Evolutionary conservation across 495 filamentous ascomycete species (phyloP), one percentile per base, ranked within the genome.

Genomic region (Xylaria sp.): DNA sequence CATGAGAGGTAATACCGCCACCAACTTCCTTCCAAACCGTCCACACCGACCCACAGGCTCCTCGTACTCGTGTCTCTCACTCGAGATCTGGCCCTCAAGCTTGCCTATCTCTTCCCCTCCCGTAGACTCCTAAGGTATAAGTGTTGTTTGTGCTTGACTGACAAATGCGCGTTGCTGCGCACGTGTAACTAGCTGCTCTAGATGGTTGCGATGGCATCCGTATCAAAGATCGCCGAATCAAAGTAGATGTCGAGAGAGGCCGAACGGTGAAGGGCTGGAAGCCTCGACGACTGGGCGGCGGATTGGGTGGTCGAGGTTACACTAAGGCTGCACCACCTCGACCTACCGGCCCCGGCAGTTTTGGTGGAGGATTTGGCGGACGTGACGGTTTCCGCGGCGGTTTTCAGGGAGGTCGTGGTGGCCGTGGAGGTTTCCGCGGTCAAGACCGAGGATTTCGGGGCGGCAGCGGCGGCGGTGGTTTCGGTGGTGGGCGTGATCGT

Each of bases 191-290:
- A 88, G 87, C 86, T 84, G 87, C 87, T 79, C 71, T 88, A 78
- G 86, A 88, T 61, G 79, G 81, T 67, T 87, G 85, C 79, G 96
- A 98, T 88, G 93, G 93, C 74, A 92, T 97, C 70, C 90, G 91
- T 53, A 97, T 98, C 83, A 97, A 93, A 80, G 95, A 95, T 74
- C 90, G 96, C 74, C 90, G 92, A 65, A 93, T 98, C 72, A 88
- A 97, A 77, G 94, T 99, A 69, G 96, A 99, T 81, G 95, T 98
- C 61, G 96, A 99, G 81, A 91, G 97, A 78, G 97, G 96, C 72
- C 92, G 96, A 68, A 98, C 96, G 44, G 93, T 97, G 57, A 93
- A 93, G 76, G 94, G 92, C 58, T 99, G 96, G 96, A 93, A 93
- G 78, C 96, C 96, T 67, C 90, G 92, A 64, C 93, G 96, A 44